Conservation (phyloP, 129 eudicot species). For the Helichrysum umbraculigerum region DNA sequence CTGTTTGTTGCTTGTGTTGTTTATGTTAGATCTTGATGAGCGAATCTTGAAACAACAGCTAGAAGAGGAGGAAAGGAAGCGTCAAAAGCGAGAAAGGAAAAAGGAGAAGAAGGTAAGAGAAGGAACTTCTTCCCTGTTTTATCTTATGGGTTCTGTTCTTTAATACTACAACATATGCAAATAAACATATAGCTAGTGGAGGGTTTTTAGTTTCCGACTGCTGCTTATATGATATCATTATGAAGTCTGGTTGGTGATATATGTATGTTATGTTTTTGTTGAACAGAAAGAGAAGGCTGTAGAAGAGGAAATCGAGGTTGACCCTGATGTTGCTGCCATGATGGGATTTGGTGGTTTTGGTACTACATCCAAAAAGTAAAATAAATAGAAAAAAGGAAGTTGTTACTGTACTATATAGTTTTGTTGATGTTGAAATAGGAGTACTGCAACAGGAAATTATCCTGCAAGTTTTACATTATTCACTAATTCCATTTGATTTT, state of each 20-base stretch:
- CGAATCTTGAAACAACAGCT: constrained; percentile 84
- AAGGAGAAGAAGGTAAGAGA: constrained; percentile 87
- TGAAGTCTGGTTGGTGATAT: constrained; percentile 15
- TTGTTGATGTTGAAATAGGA: constrained; percentile 9
- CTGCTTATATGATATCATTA: background rate
- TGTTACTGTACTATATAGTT: background rate
- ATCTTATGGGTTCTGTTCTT: background rate
- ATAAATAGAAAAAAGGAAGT: too few species aligned
- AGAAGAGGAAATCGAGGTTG: constrained; percentile 82
- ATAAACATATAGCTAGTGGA: background rate
- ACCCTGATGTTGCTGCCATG: constrained; percentile 94
- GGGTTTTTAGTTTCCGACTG: background rate
- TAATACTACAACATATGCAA: background rate
- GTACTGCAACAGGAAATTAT: constrained; percentile 5
- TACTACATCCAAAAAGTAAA: constrained; percentile 65
- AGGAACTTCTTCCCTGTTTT: background rate
- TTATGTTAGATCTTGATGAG: constrained; percentile 74
- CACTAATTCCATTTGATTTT: background rate
- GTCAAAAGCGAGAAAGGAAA: constrained; percentile 82
- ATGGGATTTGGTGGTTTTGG: constrained; percentile 98
- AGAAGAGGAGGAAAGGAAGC: constrained; percentile 97
- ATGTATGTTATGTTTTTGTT: constrained; percentile 9
- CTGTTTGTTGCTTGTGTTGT: constrained; percentile 20
- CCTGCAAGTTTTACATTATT: constrained; percentile 13
- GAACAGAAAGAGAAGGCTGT: constrained; percentile 84